A percentile compares a stretch with the other conserved stretches of the same genome.
Conservation (phyloP, 805 yeast species). For the Starmera dryadoides region DNA sequence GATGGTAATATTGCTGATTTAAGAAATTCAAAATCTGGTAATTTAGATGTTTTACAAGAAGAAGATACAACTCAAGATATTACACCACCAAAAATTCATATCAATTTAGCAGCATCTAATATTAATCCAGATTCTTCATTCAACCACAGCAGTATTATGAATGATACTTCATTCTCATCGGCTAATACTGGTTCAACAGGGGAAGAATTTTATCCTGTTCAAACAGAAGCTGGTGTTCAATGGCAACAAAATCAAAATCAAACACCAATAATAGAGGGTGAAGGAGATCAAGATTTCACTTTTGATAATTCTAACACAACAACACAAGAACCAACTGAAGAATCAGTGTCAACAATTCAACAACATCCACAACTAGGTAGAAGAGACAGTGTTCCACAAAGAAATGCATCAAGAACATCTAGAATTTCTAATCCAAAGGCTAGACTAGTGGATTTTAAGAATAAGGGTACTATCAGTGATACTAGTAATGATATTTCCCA, state of each 20-base stretch:
- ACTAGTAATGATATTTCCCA: constrained; percentile 22
- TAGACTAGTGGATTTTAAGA: constrained; percentile 27
- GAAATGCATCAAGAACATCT: constrained; percentile 18
- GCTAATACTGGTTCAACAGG: constrained; percentile 8
- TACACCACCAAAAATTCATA: neutral
- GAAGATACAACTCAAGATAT: constrained; percentile 12
- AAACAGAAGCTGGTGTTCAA: constrained; percentile 11
- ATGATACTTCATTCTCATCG: constrained; percentile 17
- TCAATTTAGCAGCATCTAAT: neutral
- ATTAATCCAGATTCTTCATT: neutral
- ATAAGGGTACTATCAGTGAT: constrained; percentile 25
- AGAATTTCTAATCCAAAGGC: constrained; percentile 19
- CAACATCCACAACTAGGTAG: no score
- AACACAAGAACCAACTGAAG: neutral
- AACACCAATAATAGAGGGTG: neutral
- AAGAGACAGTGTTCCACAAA: constrained; percentile 13
- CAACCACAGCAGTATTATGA: neutral
- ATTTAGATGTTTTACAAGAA: constrained; percentile 18
- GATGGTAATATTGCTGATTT: constrained; percentile 21
- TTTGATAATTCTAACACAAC: constrained; percentile 15
- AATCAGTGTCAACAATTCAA: neutral
- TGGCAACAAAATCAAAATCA: constrained; percentile 15
- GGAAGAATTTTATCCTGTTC: constrained; percentile 20
- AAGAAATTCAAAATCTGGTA: constrained; percentile 15
- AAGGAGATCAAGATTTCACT: constrained; percentile 14